Evolutionary conservation across 768 basidiomycete genomes (phyloP).

Genomic region (Collybia mongolica): DNA sequence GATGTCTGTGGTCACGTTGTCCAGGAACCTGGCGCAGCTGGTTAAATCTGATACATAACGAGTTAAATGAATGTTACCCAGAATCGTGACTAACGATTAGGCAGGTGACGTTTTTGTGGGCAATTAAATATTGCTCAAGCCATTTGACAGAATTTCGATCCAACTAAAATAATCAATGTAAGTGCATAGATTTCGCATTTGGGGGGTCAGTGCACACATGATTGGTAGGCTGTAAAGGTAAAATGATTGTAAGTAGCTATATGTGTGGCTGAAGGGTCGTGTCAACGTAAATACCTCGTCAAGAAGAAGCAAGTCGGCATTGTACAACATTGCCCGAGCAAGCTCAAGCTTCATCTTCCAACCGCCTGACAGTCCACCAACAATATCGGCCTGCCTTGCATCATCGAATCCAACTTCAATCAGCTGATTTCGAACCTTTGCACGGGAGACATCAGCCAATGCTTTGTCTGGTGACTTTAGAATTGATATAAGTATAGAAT

Average conservation of each 20-base stretch:
- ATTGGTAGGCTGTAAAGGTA: constrained; percentile 69
- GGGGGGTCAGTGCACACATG: constrained; percentile 55
- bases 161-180: constrained; percentile 42
- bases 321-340: constrained; percentile 94
- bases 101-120: constrained; percentile 84
- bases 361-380: constrained; percentile 91
- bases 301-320: constrained; percentile 81
- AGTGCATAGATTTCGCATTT: not conserved
- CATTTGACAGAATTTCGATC: constrained; percentile 85
- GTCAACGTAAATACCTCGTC: constrained; percentile 60
- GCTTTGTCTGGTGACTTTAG: constrained; percentile 54
- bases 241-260: constrained; percentile 5
- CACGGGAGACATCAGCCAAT: constrained; percentile 57
- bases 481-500: not conserved
- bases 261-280: not conserved
- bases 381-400: constrained; percentile 76
- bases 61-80: constrained; percentile 51
- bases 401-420: constrained; percentile 91
- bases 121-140: constrained; percentile 85
- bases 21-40: constrained; percentile 67
- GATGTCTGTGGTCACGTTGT: constrained; percentile 94
- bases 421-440: constrained; percentile 78
- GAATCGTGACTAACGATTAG: constrained; percentile 97
- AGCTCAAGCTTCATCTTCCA: constrained; percentile 99
- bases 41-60: constrained; percentile 8